A percentile compares a stretch with the other conserved stretches of the same genome.
These are phyloP conservation scores for Mycena alexandri DNA, from an alignment of 768 basidiomycete genomes.

Conservation along the genomic window DNA sequence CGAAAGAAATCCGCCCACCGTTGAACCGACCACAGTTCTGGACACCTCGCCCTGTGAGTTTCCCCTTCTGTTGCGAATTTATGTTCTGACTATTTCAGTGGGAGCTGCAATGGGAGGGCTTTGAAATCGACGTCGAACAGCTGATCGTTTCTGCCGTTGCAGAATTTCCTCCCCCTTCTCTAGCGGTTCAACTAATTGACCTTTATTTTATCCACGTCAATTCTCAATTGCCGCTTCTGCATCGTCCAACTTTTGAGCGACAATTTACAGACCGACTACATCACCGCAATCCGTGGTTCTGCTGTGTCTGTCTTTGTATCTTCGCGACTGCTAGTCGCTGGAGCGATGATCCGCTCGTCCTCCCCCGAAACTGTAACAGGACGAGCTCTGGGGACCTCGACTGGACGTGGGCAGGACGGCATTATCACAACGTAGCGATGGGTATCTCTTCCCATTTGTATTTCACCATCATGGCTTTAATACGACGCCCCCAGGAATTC, in stretches of 20 bases:
- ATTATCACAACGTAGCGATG: constrained; percentile 69
- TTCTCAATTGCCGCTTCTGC: constrained; percentile 73
- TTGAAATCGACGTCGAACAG: constrained; percentile 46
- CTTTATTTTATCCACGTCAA: constrained; percentile 78
- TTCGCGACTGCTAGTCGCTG: constrained; percentile 81
- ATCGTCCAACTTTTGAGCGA: constrained; percentile 75
- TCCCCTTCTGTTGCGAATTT: not conserved
- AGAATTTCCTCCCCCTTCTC: constrained; percentile 74
- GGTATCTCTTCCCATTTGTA: constrained; percentile 49
- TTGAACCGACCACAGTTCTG: constrained; percentile 62
- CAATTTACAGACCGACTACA: constrained; percentile 70
- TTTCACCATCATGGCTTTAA: constrained; percentile 27
- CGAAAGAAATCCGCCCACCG: constrained; percentile 41
- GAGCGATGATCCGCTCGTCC: constrained; percentile 71
- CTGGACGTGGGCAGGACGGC: constrained; percentile 71
- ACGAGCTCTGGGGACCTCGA: constrained; percentile 48
- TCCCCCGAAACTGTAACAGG: constrained; percentile 47
- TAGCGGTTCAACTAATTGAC: constrained; percentile 69
- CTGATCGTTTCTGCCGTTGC: constrained; percentile 51
- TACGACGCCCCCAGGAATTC: constrained; percentile 55
- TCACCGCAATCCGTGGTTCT: constrained; percentile 69
- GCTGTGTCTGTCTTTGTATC: constrained; percentile 68
- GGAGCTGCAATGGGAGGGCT: constrained; percentile 67
- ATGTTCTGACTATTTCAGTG: constrained; percentile 54
- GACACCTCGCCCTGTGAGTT: constrained; percentile 67